Conservation (phyloP, 2,329 filamentous ascomycete genomes). For the Fusarium marasasianum region DNA sequence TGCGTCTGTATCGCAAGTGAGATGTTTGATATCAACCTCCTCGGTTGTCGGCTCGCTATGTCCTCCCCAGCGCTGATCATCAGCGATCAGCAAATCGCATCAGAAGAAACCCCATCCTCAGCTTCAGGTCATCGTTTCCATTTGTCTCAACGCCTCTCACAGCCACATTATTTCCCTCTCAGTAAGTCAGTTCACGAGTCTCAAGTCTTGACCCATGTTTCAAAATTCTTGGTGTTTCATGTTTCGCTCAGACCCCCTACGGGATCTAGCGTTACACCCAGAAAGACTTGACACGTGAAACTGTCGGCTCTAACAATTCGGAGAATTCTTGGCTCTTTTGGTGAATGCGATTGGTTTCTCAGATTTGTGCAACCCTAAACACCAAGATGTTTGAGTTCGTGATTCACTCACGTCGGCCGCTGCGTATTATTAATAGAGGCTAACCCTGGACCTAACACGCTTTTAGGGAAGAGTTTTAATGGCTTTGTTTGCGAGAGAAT, state of each 20-base stretch:
- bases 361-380: neutral
- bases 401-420: neutral
- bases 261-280: neutral
- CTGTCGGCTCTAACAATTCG: neutral
- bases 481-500: neutral
- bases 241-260: conserved; percentile 20
- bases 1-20: neutral
- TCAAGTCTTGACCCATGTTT: conserved; percentile 1
- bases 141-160: neutral
- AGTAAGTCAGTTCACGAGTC: neutral
- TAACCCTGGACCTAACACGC: neutral
- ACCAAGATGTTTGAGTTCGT: neutral
- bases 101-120: neutral
- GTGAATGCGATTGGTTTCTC: conserved; percentile 9
- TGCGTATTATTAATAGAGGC: neutral
- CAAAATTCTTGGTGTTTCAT: conserved; percentile 14
- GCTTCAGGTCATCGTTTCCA: conserved; percentile 15
- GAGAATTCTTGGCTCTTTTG: neutral
- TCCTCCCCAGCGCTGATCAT: neutral
- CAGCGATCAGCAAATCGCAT: neutral
- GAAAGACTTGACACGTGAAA: neutral
- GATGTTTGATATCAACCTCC: neutral
- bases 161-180: neutral
- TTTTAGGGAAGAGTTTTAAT: neutral
- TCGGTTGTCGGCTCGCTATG: neutral